These are phyloP conservation scores for Pyrenophora tritici-repentis DNA, from an alignment of 2,329 filamentous ascomycete species.

Conservation along the genomic window DNA sequence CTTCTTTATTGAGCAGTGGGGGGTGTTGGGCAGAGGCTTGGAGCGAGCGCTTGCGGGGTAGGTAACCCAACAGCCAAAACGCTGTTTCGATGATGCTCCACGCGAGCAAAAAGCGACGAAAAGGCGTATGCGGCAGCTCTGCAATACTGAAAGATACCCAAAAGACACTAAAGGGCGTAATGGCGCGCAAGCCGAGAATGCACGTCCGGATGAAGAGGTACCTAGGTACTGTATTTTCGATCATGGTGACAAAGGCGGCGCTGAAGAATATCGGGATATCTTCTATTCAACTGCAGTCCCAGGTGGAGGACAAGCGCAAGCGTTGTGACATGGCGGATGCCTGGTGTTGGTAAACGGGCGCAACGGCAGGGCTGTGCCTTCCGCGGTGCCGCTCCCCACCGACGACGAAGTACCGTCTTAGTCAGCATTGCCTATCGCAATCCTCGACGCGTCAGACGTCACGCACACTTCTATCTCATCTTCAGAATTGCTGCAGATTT, in stretches of 20 bases:
- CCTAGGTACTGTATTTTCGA: slow-evolving; percentile 46
- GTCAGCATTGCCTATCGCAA: slow-evolving; percentile 9
- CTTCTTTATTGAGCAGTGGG: slow-evolving; percentile 49
- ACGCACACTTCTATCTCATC: background rate
- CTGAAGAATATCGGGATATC: background rate
- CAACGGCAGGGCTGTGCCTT: slow-evolving; percentile 1
- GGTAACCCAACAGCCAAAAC: slow-evolving; percentile 61
- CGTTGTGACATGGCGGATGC: slow-evolving; percentile 3
- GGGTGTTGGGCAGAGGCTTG: slow-evolving; percentile 60
- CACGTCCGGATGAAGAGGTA: slow-evolving; percentile 55
- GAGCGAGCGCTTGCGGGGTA: slow-evolving; percentile 58
- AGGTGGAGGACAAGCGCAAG: background rate
- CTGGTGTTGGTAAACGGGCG: slow-evolving; percentile 2
- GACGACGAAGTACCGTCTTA: slow-evolving; percentile 11
- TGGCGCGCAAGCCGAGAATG: slow-evolving; percentile 55
- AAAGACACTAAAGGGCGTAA: slow-evolving; percentile 57
- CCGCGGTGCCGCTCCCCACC: background rate
- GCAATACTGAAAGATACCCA: slow-evolving; percentile 50
- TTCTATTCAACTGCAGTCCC: background rate
- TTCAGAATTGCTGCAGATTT: no score
- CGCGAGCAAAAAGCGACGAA: slow-evolving; percentile 46
- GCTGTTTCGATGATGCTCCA: slow-evolving; percentile 57
- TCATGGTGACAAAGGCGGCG: slow-evolving; percentile 38
- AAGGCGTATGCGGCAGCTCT: slow-evolving; percentile 37
- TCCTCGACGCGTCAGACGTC: background rate